Percentiles rank a stretch among this genome's conserved stretches.
Evolutionary conservation across 192 early-diverging fungal species (phyloP).

Genomic region (Entomortierella beljakovae): DNA sequence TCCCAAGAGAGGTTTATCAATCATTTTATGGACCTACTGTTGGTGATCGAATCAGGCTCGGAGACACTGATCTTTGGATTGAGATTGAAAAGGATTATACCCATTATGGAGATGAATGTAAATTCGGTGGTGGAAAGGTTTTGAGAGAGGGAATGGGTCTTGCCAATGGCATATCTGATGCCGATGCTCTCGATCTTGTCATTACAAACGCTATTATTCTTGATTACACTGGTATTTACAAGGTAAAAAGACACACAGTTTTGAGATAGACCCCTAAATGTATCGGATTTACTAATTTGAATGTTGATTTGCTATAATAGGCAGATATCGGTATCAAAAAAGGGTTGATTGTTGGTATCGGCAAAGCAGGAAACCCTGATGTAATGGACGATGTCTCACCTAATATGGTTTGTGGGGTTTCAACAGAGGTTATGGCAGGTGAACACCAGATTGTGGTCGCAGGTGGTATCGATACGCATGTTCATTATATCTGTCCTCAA

Average conservation of each 20-base stretch:
- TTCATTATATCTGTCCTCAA: constrained; percentile 97
- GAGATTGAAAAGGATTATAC: constrained; percentile 93
- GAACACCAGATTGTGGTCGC: constrained; percentile 95
- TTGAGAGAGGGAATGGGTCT: constrained; percentile 98
- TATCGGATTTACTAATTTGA: background rate
- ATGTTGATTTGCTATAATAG: constrained; percentile 25
- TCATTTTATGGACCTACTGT: constrained; percentile 94
- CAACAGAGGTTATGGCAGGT: constrained; percentile 92
- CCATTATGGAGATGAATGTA: constrained; percentile 94
- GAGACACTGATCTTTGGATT: constrained; percentile 85
- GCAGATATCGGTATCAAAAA: constrained; percentile 95
- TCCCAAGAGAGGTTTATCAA: constrained; percentile 86
- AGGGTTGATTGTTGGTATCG: constrained; percentile 90
- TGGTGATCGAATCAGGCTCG: constrained; percentile 90
- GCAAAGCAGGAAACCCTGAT: constrained; percentile 97
- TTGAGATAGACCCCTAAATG: background rate
- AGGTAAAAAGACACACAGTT: constrained; percentile 60
- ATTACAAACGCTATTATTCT: constrained; percentile 95
- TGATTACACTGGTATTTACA: constrained; percentile 95
- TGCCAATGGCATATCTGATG: constrained; percentile 68
- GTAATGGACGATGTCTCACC: constrained; percentile 94
- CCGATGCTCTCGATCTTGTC: constrained; percentile 89
- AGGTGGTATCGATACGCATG: constrained; percentile 93
- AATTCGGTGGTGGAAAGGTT: constrained; percentile 97
- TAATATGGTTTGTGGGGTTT: constrained; percentile 89